These are phyloP conservation scores for Ganoderma resinaceum DNA, from an alignment of 1,284 basidiomycete genomes.

Conservation along the genomic window DNA sequence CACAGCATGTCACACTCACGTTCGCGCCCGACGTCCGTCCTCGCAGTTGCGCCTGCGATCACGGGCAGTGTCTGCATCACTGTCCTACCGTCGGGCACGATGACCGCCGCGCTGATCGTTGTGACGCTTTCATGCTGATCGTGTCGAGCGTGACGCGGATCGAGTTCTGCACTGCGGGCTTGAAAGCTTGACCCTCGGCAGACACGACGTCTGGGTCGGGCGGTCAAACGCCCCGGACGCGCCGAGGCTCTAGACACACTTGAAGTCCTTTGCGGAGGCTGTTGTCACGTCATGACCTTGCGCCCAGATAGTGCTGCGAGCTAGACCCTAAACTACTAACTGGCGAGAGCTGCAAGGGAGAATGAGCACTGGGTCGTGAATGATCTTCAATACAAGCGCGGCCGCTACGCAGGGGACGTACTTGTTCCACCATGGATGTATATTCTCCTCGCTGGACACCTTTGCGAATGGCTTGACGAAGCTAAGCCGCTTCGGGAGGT, in stretches of 20 bases:
- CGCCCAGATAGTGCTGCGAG: conserved; percentile 50
- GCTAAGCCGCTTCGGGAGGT: conserved; percentile 33
- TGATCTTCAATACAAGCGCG: not conserved
- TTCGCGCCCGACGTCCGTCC: conserved; percentile 14
- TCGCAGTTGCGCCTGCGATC: not conserved
- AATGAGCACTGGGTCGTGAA: not conserved
- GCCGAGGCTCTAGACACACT: conserved; percentile 47
- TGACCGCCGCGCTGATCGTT: conserved; percentile 27
- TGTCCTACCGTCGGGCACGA: conserved; percentile 30
- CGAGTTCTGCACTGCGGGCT: conserved; percentile 30
- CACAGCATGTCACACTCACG: conserved; percentile 9
- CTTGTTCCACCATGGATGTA: conserved; percentile 42
- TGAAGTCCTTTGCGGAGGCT: conserved; percentile 47
- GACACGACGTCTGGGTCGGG: conserved; percentile 30
- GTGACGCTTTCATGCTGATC: conserved; percentile 24
- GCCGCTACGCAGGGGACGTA: no score
- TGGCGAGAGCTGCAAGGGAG: conserved; percentile 39
- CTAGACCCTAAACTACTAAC: conserved; percentile 52
- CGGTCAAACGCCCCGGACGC: conserved; percentile 49
- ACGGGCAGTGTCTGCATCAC: conserved; percentile 17
- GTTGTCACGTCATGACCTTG: conserved; percentile 49
- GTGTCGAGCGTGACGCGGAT: conserved; percentile 32
- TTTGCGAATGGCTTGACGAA: conserved; percentile 36
- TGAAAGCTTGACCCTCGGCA: conserved; percentile 33
- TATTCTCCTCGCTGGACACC: conserved; percentile 31